Conservation (phyloP, 768 basidiomycete genomes). For the Xerocomellus amylosporus region DNA sequence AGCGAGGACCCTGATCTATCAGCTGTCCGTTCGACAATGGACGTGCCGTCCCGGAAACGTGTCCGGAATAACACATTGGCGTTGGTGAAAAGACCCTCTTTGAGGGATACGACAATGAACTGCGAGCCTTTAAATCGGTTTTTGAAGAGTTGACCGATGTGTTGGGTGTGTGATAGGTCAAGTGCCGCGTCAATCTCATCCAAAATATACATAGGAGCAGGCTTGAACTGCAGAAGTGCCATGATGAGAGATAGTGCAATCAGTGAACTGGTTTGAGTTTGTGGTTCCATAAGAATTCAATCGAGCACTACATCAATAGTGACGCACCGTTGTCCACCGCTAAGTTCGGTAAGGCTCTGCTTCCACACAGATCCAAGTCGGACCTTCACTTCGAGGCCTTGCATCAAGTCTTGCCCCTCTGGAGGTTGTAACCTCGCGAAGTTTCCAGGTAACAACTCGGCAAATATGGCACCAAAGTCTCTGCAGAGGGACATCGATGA, state of each 20-base stretch:
- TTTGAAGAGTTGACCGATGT: slow-evolving; percentile 97
- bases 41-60: slow-evolving; percentile 91
- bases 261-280: slow-evolving; percentile 62
- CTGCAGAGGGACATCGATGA: slow-evolving; percentile 37
- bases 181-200: slow-evolving; percentile 99
- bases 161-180: slow-evolving; percentile 93
- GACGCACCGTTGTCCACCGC: slow-evolving; percentile 90
- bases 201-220: slow-evolving; percentile 98
- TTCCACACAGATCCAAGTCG: slow-evolving; percentile 96
- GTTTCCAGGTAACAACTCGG: slow-evolving; percentile 92
- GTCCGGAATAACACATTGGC: slow-evolving; percentile 95
- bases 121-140: slow-evolving; percentile 97
- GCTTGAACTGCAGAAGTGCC: slow-evolving; percentile 98
- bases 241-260: slow-evolving; percentile 98
- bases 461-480: slow-evolving; percentile 96
- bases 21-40: slow-evolving; percentile 79
- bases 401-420: slow-evolving; percentile 89
- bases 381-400: slow-evolving; percentile 97
- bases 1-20: slow-evolving; percentile 55
- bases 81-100: slow-evolving; percentile 96
- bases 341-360: slow-evolving; percentile 93
- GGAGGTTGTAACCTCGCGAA: slow-evolving; percentile 94
- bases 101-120: slow-evolving; percentile 96
- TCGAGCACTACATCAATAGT: neutral
- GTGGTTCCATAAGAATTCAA: neutral